Conservation (phyloP, 2,329 filamentous ascomycete genomes). For the Claviceps sp. region DNA sequence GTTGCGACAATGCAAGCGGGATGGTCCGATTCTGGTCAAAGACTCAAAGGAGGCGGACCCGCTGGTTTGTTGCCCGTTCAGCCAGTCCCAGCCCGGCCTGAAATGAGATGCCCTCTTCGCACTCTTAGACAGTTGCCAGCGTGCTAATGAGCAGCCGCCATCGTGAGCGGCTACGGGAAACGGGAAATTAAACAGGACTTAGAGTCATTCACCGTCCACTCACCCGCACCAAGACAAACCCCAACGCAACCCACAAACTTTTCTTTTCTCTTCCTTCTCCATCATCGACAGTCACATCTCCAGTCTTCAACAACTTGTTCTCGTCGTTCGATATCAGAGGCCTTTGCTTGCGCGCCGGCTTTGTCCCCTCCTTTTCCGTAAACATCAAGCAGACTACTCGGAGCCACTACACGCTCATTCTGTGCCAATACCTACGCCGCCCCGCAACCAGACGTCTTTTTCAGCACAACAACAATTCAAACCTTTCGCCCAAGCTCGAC, state of each 20-base stretch:
- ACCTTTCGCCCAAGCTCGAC: too few species aligned
- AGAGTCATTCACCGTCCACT: not conserved
- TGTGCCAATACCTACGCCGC: not conserved
- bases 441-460: too few species aligned
- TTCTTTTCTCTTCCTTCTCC: not conserved
- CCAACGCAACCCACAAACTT: not conserved
- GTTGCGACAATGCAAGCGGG: too few species aligned
- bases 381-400: not conserved
- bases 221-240: not conserved
- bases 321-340: not conserved
- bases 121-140: too few species aligned
- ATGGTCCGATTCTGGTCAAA: too few species aligned
- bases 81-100: not conserved
- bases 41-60: too few species aligned
- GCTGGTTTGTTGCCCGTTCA: too few species aligned
- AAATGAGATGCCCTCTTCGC: not conserved
- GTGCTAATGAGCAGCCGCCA: not conserved
- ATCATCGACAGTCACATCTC: not conserved
- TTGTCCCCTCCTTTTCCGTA: conserved; percentile 2
- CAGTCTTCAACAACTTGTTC: not conserved
- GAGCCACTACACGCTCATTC: conserved; percentile 7
- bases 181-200: conserved; percentile 6
- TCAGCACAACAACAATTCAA: too few species aligned
- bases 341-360: conserved; percentile 1
- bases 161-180: not conserved